These are phyloP conservation scores for Mucuna pruriens DNA, from an alignment of 306 rosid species.

Conservation along the genomic window DNA sequence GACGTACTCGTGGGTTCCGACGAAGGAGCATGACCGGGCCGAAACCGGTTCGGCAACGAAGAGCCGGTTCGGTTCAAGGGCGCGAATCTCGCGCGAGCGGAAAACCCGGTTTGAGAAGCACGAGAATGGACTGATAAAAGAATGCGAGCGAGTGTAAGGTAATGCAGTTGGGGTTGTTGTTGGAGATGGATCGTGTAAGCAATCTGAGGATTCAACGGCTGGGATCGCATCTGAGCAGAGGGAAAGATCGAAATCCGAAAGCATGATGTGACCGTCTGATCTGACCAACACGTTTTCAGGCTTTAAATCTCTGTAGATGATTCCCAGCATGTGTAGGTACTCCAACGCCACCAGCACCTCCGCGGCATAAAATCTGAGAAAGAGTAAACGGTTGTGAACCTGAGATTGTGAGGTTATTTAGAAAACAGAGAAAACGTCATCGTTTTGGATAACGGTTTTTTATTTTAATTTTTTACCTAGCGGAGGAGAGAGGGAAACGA, in stretches of 20 bases:
- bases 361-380: conserved; percentile 84
- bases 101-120: conserved; percentile 64
- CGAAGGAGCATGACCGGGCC: conserved; percentile 87
- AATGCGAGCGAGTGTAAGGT: conserved; percentile 49
- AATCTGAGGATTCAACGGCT: conserved; percentile 80
- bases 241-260: conserved; percentile 93
- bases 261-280: conserved; percentile 99
- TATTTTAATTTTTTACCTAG: conserved; percentile 57
- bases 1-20: conserved; percentile 95
- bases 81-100: conserved; percentile 74
- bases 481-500: conserved; percentile 77
- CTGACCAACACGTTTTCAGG: conserved; percentile 95
- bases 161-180: conserved; percentile 37
- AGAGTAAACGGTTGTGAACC: no score
- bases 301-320: conserved; percentile 91
- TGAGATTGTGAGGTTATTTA: no score
- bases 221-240: conserved; percentile 88
- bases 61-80: conserved; percentile 65
- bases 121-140: conserved; percentile 48
- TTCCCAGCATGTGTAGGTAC: conserved; percentile 97
- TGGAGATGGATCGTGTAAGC: conserved; percentile 39
- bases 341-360: conserved; percentile 91
- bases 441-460: conserved; percentile 20
- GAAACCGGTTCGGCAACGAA: conserved; percentile 94
- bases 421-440: conserved; percentile 10